A percentile compares a stretch with the other conserved stretches of the same genome.
These are phyloP conservation scores for Leucosporidium scottii DNA, from an alignment of 768 basidiomycete genomes.

Conservation along the genomic window DNA sequence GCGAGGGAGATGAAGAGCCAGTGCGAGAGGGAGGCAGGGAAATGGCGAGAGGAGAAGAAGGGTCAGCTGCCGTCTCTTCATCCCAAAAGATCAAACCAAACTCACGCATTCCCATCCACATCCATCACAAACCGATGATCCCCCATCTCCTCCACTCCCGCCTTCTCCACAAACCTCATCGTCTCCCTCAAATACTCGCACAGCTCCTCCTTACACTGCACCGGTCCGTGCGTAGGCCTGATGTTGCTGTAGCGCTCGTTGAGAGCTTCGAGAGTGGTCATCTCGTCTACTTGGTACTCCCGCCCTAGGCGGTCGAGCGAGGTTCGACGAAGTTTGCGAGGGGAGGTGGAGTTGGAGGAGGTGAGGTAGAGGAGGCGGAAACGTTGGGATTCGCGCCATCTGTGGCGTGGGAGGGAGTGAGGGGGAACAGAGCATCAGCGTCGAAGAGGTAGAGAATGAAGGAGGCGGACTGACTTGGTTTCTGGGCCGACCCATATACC, in stretches of 20 bases:
- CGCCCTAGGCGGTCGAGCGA: not conserved
- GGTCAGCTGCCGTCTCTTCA: not conserved
- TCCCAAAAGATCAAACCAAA: not conserved
- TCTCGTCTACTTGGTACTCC: not conserved
- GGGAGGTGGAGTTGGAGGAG: not conserved
- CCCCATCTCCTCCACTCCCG: constrained; percentile 2
- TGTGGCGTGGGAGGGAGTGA: too few species aligned
- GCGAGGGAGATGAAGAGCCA: not conserved
- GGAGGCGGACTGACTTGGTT: not conserved
- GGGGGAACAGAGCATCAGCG: not conserved
- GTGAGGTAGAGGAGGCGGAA: constrained; percentile 10
- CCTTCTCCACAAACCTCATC: not conserved
- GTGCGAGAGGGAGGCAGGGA: not conserved
- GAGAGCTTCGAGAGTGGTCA: not conserved
- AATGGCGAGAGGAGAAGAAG: too few species aligned
- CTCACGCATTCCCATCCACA: constrained; percentile 1
- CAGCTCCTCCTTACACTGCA: not conserved
- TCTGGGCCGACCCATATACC: not conserved
- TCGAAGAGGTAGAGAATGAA: not conserved
- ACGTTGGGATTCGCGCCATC: constrained; percentile 11
- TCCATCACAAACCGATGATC: not conserved
- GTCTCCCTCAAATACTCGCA: not conserved
- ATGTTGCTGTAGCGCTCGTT: not conserved
- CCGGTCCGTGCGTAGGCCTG: not conserved
- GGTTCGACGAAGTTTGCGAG: not conserved